These are phyloP conservation scores for Spathaspora girioi DNA, from an alignment of 805 yeast species.

Conservation along the genomic window DNA sequence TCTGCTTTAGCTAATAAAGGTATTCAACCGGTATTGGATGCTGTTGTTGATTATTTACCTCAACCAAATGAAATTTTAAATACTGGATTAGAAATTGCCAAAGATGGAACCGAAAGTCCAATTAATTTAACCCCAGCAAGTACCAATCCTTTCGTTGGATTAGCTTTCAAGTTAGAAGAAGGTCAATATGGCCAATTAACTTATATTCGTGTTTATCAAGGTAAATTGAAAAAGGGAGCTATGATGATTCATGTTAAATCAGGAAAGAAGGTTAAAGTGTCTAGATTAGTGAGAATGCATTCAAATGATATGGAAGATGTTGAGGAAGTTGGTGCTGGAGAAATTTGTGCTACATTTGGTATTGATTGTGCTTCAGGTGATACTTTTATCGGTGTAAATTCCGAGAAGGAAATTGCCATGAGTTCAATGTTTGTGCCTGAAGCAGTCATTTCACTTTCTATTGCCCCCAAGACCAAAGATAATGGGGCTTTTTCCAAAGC, in stretches of 20 bases:
- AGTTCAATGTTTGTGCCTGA: constrained; percentile 98
- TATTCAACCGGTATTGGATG: constrained; percentile 91
- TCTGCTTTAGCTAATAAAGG: constrained; percentile 97
- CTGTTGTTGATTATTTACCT: constrained; percentile 93
- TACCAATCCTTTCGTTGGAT: constrained; percentile 81
- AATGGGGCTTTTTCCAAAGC: constrained; percentile 91
- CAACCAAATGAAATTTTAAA: constrained; percentile 92
- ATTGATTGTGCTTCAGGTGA: constrained; percentile 99
- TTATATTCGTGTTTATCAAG: constrained; percentile 95
- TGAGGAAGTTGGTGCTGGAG: constrained; percentile 94
- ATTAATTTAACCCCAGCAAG: constrained; percentile 73
- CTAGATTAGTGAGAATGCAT: constrained; percentile 97
- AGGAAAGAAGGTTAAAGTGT: constrained; percentile 89
- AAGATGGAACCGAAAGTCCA: constrained; percentile 56
- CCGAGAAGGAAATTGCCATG: constrained; percentile 74
- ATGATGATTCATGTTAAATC: constrained; percentile 85
- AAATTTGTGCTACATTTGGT: constrained; percentile 98
- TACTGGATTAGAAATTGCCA: constrained; percentile 75
- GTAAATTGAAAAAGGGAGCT: constrained; percentile 85
- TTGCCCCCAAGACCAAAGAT: constrained; percentile 85
- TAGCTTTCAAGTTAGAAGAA: constrained; percentile 98
- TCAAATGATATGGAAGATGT: constrained; percentile 99
- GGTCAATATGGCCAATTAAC: constrained; percentile 98
- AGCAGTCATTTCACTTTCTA: constrained; percentile 92
- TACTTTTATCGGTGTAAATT: constrained; percentile 81